Evolutionary conservation across 2,329 filamentous ascomycete species (phyloP), one percentile per base, ranked within the genome.

Genomic region (Nigrospora osmanthi): DNA sequence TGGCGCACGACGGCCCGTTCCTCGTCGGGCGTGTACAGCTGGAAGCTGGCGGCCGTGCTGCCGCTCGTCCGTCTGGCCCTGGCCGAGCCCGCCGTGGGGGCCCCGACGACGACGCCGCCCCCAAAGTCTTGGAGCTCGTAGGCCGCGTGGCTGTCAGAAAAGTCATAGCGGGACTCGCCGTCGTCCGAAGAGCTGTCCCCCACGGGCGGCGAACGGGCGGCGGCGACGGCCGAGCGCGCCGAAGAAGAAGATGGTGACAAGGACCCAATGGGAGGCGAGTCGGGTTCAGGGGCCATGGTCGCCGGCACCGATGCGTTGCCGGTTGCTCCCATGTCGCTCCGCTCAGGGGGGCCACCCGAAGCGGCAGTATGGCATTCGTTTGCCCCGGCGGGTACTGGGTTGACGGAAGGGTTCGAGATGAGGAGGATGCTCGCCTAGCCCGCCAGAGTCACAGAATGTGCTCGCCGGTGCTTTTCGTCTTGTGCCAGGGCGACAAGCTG

Each of bases 1-100:
- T 87, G 89, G 57, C 72, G 73, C 45, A 89, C 72, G 10, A 94
- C 82, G 4, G 72, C 69, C 17, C 62, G 67, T 59, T 94, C 89
- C 62, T 96, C 89, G 44, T 89, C 83, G 0, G 69, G 66, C 3
- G 75, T 75, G 47, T 75, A 78, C 28, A 54, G 52, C 41, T 60
- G 55, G 36, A 52, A 53, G 48, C 49, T 55, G 14, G 52, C 48
- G 13, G 43, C 47, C 15, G 47, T 54, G 42, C 55, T 54, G 47
- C 47, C 32, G 51, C 54, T 51, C 46, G 50, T 33, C 14, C 45
- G 44, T 43, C 48, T 53, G 35, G 11, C 41, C 31, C 33, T 47
- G 41, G 40, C 28, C 10, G 31, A 28, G 38, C 13, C 15, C 10
- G 32, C 11, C 16, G 11, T 23, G n/a, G 23, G 14, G 23, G 11